Conservation (phyloP, 352 stramenopile species). For the Peronospora farinosa region DNA sequence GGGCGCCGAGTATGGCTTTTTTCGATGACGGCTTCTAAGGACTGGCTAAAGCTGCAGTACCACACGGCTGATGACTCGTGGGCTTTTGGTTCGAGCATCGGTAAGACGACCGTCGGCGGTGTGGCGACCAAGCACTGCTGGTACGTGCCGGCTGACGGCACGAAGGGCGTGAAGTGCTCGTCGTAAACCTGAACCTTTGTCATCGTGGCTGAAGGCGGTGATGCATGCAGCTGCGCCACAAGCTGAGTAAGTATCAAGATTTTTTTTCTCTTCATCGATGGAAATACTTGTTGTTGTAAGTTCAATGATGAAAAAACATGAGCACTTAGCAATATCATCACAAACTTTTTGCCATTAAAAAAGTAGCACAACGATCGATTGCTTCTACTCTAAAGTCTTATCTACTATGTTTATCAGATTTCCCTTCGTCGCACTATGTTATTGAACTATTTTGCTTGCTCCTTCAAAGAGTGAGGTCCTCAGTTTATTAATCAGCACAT, state of each 20-base stretch:
- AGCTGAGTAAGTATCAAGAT: conserved; percentile 20
- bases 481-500: too few species aligned
- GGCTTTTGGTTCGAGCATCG: conserved; percentile 45
- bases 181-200: conserved; percentile 13
- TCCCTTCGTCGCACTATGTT: too few species aligned
- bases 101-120: conserved; percentile 36
- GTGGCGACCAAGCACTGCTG: conserved; percentile 71
- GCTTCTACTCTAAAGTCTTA: too few species aligned
- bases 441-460: too few species aligned
- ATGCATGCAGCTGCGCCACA: conserved; percentile 1
- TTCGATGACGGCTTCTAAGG: conserved; percentile 47
- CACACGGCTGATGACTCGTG: conserved; percentile 55
- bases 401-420: too few species aligned
- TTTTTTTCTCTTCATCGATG: conserved; percentile 14
- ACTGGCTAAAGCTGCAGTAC: conserved; percentile 64
- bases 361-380: too few species aligned
- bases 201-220: conserved; percentile 3
- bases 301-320: conserved; percentile 15
- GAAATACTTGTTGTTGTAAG: conserved; percentile 25
- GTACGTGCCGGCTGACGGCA: conserved; percentile 49
- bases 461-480: too few species aligned
- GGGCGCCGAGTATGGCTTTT: conserved; percentile 68
- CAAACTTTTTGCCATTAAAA: not conserved
- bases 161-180: conserved; percentile 28
- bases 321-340: conserved; percentile 14